Percentiles rank a stretch among this genome's conserved stretches.
Evolutionary conservation across 2,329 filamentous ascomycete species (phyloP).

Genomic region (Juglanconis oblonga): DNA sequence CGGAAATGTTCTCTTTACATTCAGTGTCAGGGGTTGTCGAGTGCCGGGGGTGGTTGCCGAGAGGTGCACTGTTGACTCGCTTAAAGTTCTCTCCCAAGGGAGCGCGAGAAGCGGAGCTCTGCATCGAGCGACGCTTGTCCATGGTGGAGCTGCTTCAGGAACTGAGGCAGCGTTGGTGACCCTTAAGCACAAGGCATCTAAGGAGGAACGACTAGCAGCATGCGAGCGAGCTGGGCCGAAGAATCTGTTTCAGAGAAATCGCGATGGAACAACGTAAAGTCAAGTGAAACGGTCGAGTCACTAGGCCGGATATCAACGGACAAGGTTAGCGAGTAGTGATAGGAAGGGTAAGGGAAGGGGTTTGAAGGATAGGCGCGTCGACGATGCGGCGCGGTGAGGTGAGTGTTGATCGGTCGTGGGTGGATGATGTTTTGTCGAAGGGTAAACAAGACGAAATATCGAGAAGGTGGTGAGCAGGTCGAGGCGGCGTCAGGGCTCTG

Average conservation of each 20-base stretch:
- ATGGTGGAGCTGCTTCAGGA: conserved; percentile 2
- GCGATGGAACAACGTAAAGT: background rate
- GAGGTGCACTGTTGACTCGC: conserved; percentile 12
- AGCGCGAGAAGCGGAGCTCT: conserved; percentile 1
- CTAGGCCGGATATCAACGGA: background rate
- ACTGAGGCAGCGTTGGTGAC: background rate
- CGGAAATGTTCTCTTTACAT: conserved; percentile 15
- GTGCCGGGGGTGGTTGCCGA: background rate
- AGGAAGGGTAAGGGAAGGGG: background rate
- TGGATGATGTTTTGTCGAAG: conserved; percentile 1
- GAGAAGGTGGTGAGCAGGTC: background rate
- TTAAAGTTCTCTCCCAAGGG: conserved; percentile 14
- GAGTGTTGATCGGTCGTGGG: background rate
- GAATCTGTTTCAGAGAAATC: background rate
- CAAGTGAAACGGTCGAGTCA: background rate
- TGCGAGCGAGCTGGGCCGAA: background rate
- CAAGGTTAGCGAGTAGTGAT: conserved; percentile 2
- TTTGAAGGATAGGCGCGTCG: background rate
- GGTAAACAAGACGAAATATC: background rate
- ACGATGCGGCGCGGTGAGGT: background rate
- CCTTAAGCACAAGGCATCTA: conserved; percentile 8
- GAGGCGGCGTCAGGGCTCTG: background rate
- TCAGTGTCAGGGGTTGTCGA: conserved; percentile 9
- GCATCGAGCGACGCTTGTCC: conserved; percentile 8
- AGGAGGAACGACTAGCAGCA: background rate